Conservation (phyloP, 768 basidiomycete genomes). For the Mycena kentingensis region DNA sequence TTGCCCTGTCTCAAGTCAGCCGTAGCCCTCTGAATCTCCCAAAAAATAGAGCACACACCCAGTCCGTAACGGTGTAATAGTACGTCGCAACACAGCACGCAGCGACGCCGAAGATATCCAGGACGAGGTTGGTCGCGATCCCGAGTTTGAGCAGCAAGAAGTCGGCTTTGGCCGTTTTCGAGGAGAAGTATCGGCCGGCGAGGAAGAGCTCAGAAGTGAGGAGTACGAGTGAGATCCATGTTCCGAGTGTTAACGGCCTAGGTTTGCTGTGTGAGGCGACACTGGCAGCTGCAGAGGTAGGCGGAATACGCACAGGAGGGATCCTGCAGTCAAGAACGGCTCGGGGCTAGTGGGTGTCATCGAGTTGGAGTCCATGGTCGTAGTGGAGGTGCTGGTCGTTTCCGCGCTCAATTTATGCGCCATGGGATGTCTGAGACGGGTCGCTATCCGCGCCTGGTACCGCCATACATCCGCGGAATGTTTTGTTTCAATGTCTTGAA, state of each 20-base stretch:
- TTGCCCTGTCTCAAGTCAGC: slow-evolving; percentile 3
- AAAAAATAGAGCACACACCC: slow-evolving; percentile 2
- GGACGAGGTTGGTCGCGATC: slow-evolving; percentile 4
- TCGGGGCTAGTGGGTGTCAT: background rate
- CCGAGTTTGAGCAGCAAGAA: slow-evolving; percentile 11
- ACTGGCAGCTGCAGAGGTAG: background rate
- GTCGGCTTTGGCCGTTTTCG: slow-evolving; percentile 3
- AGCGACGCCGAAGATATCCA: slow-evolving; percentile 6
- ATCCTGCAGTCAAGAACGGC: slow-evolving; percentile 9
- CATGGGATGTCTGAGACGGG: no score
- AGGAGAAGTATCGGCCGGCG: slow-evolving; percentile 8
- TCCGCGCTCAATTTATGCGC: no score
- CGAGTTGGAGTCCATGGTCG: background rate
- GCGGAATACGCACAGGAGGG: background rate
- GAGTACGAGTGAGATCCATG: slow-evolving; percentile 3
- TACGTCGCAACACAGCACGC: slow-evolving; percentile 13
- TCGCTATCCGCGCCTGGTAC: no score
- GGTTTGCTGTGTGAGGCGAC: background rate
- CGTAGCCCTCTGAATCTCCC: background rate
- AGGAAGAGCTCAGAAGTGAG: slow-evolving; percentile 5
- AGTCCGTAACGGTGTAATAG: slow-evolving; percentile 1
- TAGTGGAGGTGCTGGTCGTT: no score
- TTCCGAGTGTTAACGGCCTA: slow-evolving; percentile 12
- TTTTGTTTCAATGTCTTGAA: no score
- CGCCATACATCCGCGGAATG: no score